Percentiles rank a stretch among this genome's conserved stretches.
Evolutionary conservation across 2,329 filamentous ascomycete genomes (phyloP).

Genomic region (Phaeosphaeria sp.): DNA sequence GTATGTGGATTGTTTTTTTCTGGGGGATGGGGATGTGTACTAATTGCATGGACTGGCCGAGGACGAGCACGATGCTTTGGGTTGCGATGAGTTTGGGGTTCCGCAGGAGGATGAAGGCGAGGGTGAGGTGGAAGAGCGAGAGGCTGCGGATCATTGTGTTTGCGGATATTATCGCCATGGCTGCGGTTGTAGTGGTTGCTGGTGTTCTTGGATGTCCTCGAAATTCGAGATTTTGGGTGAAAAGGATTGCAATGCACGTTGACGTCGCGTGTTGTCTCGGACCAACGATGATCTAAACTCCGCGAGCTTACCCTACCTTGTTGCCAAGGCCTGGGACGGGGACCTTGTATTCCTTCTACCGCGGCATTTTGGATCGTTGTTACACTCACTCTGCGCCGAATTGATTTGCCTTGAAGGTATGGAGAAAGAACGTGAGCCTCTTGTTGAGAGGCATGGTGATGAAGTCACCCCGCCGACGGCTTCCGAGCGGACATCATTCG

Average conservation of each 20-base stretch:
- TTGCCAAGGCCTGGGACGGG: constrained; percentile 7
- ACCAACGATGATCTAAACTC: constrained; percentile 20
- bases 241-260: constrained; percentile 1
- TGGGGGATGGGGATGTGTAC: constrained; percentile 57
- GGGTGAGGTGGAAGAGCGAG: constrained; percentile 82
- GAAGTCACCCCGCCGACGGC: neutral
- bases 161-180: constrained; percentile 82
- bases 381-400: neutral
- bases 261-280: constrained; percentile 15
- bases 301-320: constrained; percentile 3
- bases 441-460: constrained; percentile 1
- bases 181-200: constrained; percentile 4
- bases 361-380: neutral
- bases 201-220: neutral
- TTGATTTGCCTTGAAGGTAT: constrained; percentile 2
- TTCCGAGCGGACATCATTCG: neutral
- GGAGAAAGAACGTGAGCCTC: constrained; percentile 11
- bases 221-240: constrained; percentile 4
- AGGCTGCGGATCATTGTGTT: constrained; percentile 82
- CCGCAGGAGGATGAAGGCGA: constrained; percentile 83
- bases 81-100: constrained; percentile 75
- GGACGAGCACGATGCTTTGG: constrained; percentile 79
- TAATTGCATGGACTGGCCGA: constrained; percentile 84
- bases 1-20: neutral
- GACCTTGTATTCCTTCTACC: neutral